Percentiles rank a stretch among this genome's conserved stretches.
Evolutionary conservation across 257 asterid genomes (phyloP).

Genomic region (Penstemon davidsonii): DNA sequence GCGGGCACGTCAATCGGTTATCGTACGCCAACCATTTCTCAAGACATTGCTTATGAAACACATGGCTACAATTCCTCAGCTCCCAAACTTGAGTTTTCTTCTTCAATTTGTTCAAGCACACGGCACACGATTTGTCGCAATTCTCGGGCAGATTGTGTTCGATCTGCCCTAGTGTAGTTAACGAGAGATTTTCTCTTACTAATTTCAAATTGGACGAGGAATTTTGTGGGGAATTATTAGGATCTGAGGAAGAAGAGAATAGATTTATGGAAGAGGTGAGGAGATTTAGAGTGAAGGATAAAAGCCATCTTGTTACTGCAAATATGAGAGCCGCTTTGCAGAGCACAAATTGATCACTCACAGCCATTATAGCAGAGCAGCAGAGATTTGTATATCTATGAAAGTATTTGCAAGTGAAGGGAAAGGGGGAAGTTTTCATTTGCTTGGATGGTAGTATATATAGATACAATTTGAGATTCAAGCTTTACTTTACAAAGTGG

Average conservation of each 20-base stretch:
- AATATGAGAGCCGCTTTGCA: slow-evolving; percentile 58
- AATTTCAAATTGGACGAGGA: slow-evolving; percentile 32
- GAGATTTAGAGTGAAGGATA: slow-evolving; percentile 43
- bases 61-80: slow-evolving; percentile 68
- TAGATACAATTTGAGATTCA: slow-evolving; percentile 21
- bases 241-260: slow-evolving; percentile 26
- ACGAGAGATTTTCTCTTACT: slow-evolving; percentile 40
- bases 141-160: slow-evolving; percentile 35
- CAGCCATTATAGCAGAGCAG: slow-evolving; percentile 31
- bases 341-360: slow-evolving; percentile 45
- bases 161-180: slow-evolving; percentile 47
- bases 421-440: slow-evolving; percentile 40
- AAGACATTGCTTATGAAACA: slow-evolving; percentile 65
- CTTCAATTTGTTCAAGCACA: slow-evolving; percentile 52
- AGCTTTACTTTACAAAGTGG: slow-evolving; percentile 30
- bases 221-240: not conserved
- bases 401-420: slow-evolving; percentile 13
- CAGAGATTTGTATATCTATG: not conserved
- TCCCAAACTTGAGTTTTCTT: slow-evolving; percentile 62
- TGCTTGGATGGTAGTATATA: slow-evolving; percentile 26
- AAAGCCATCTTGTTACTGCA: slow-evolving; percentile 54
- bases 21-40: slow-evolving; percentile 67
- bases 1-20: slow-evolving; percentile 59
- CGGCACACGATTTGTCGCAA: slow-evolving; percentile 51
- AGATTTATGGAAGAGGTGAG: slow-evolving; percentile 32